Conservation (phyloP, 2,329 filamentous ascomycete species). For the Fusarium sp. region DNA sequence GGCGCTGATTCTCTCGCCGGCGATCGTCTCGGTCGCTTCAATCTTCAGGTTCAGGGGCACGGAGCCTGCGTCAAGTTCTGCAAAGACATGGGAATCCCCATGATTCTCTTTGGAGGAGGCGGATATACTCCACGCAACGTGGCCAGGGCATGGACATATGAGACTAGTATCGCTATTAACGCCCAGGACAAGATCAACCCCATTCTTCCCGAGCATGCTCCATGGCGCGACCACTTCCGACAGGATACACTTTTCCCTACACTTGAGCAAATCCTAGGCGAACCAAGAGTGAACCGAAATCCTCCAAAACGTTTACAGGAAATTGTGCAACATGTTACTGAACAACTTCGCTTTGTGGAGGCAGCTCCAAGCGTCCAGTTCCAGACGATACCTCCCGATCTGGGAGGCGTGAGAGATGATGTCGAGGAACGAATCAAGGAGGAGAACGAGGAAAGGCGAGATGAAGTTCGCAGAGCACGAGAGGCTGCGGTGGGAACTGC, state of each 20-base stretch:
- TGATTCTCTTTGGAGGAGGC: conserved; percentile 92
- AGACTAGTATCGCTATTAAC: conserved; percentile 89
- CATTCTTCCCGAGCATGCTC: conserved; percentile 80
- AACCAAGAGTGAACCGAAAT: conserved; percentile 81
- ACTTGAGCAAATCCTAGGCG: conserved; percentile 75
- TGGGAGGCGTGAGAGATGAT: conserved; percentile 74
- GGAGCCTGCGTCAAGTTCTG: conserved; percentile 90
- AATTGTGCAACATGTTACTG: conserved; percentile 80
- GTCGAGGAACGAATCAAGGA: conserved; percentile 76
- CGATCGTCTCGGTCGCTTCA: conserved; percentile 94
- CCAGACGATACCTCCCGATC: conserved; percentile 80
- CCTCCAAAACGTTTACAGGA: conserved; percentile 78
- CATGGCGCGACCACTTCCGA: conserved; percentile 89
- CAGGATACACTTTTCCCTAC: conserved; percentile 89
- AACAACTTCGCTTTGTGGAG: conserved; percentile 87
- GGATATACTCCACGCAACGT: conserved; percentile 98
- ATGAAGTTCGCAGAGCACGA: conserved; percentile 61
- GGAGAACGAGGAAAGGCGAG: conserved; percentile 69
- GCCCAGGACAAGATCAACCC: conserved; percentile 76
- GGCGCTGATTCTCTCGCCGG: conserved; percentile 95
- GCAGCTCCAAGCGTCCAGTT: conserved; percentile 89
- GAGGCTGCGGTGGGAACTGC: conserved; percentile 68
- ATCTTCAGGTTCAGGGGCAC: conserved; percentile 94
- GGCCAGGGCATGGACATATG: conserved; percentile 94
- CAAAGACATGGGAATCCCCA: conserved; percentile 81